phyloP scores from a whole-genome alignment of 345 rosid species.

The Citrus australasica region DNA sequence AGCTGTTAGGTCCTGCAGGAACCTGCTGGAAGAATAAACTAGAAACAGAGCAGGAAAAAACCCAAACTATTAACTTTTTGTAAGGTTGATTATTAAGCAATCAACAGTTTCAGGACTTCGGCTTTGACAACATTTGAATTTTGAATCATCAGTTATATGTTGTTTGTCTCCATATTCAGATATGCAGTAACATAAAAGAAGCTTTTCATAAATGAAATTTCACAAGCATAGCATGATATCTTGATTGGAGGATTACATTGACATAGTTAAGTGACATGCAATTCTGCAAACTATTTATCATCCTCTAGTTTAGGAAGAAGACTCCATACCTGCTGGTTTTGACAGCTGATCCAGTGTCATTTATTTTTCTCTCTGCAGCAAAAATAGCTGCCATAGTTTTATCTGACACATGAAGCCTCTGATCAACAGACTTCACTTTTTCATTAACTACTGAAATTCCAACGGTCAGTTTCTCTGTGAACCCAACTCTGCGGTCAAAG shows the following conservation, averaged over 20 bases:
- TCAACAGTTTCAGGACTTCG: background rate
- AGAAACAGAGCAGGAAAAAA: background rate
- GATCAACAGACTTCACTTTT: conserved; percentile 94
- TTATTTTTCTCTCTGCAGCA: conserved; percentile 93
- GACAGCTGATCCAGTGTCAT: conserved; percentile 91
- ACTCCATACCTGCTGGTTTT: conserved; percentile 81
- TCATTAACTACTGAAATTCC: conserved; percentile 87
- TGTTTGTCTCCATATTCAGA: background rate
- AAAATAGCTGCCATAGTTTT: conserved; percentile 97
- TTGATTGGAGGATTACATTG: background rate
- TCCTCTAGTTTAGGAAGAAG: background rate
- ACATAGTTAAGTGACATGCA: background rate
- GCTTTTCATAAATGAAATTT: background rate
- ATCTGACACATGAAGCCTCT: conserved; percentile 87
- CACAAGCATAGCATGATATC: background rate
- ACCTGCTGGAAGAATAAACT: background rate
- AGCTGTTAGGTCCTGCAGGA: background rate
- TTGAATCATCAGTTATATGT: background rate
- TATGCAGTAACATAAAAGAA: background rate
- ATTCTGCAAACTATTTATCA: background rate
- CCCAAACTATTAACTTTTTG: background rate
- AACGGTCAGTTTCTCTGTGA: conserved; percentile 78
- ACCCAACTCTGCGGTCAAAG: conserved; percentile 76
- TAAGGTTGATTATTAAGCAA: background rate
- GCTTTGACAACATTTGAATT: background rate